Evolutionary conservation across 108 stramenopile genomes (phyloP), one percentile per base, ranked within the genome.

Genomic region (Nitzschia putrida): DNA sequence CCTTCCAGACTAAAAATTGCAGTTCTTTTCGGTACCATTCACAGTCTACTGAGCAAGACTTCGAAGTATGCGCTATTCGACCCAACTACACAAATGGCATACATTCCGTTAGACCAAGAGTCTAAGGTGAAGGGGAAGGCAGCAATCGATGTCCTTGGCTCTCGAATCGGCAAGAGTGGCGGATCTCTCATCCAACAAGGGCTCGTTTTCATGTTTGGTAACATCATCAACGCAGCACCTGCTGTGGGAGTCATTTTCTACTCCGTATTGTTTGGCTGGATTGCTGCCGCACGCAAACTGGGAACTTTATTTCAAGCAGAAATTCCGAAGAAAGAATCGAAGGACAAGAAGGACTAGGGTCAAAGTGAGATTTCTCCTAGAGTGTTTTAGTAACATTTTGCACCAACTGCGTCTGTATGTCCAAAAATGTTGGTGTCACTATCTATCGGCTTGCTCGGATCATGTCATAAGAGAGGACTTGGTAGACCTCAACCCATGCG

Each of bases 81-180:
- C 73, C 93, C 93, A 10, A 91, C 88, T 8, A 85, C 78, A 3
- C 79, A 81, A 79, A 98, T 98, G 94, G 94, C 96, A 8, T 98
- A 98, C 66, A 98, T 98, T 60, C 97, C 97, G 0, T 72, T 98
- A 41, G 97, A 97, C 69, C 86, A 96, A 29, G 96, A 98, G 65
- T 89, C 91, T 41, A 98, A 98, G 83, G 85, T 94, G 18, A 97
- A 97, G 74, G 95, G 95, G 9, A 95, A 96, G 66, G 95, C 94
- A 10, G 97, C 97, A 2, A 98, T 98, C 72, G 97, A 98, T 69
- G 97, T 98, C 21, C 68, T 98, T 40, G 97, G 95, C 22, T 92
- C 94, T 38, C 77, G 97, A 39, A 80, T 98, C 21, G 97, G 97
- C 11, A 98, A 98, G 74, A 93, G 91, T 66, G 97, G 97, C 8